phyloP scores from a whole-genome alignment of 495 filamentous ascomycete species.

The Hyaloscypha finlandica region DNA sequence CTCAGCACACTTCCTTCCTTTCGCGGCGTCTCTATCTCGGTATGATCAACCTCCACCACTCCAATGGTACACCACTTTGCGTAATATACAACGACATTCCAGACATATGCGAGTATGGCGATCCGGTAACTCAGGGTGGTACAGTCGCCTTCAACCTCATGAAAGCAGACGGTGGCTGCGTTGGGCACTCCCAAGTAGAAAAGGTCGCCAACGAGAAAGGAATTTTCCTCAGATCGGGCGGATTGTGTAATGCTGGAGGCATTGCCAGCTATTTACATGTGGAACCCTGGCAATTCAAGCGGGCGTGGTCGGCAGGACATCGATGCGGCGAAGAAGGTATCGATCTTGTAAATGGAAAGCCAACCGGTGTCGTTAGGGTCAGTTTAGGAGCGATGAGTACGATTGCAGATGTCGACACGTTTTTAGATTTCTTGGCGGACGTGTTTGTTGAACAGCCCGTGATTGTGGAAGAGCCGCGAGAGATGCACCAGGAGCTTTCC shows the following conservation, averaged over 20 bases:
- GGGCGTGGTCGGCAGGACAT: conserved; percentile 63
- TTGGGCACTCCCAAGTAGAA: conserved; percentile 64
- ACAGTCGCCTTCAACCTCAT: conserved; percentile 72
- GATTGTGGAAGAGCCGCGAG: not conserved
- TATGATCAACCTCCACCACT: conserved; percentile 56
- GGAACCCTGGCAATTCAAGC: conserved; percentile 59
- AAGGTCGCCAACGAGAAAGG: conserved; percentile 57
- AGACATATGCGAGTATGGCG: conserved; percentile 48
- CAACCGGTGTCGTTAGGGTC: conserved; percentile 65
- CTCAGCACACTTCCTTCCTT: conserved; percentile 62
- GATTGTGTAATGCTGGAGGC: conserved; percentile 62
- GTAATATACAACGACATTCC: conserved; percentile 60
- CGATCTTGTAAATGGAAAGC: conserved; percentile 54
- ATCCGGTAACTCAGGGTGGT: conserved; percentile 63
- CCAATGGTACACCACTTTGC: conserved; percentile 58
- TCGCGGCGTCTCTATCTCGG: conserved; percentile 50
- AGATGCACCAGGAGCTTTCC: not conserved
- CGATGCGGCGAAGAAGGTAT: conserved; percentile 54
- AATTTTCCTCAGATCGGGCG: conserved; percentile 72
- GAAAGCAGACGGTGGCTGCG: conserved; percentile 51
- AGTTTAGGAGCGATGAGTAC: conserved; percentile 76
- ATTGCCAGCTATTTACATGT: conserved; percentile 48
- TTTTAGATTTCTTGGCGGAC: conserved; percentile 41
- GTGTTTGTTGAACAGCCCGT: conserved; percentile 12
- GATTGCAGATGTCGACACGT: conserved; percentile 55